Percentiles rank a stretch among this genome's conserved stretches.
Conservation (phyloP, 2,329 filamentous ascomycete species). For the Calonectria pteridis region DNA sequence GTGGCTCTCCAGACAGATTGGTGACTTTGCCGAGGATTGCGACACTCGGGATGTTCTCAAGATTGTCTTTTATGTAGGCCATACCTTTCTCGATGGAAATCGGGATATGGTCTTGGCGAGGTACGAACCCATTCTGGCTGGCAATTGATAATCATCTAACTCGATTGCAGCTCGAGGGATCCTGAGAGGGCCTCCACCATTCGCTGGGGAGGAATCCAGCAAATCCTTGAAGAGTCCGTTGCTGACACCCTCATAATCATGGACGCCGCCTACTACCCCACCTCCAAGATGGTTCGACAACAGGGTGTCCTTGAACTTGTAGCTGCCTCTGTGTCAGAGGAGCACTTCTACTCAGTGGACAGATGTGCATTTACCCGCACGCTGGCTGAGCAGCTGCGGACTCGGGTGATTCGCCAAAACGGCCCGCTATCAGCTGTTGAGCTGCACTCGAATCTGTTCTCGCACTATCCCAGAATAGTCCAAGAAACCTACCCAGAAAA, state of each 20-base stretch:
- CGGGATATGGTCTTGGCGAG: constrained; percentile 70
- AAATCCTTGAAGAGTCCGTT: constrained; percentile 66
- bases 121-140: constrained; percentile 47
- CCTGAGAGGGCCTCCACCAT: constrained; percentile 60
- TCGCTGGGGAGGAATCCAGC: constrained; percentile 68
- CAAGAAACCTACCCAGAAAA: constrained; percentile 62
- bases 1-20: constrained; percentile 65
- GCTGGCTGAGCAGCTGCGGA: constrained; percentile 63
- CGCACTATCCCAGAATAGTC: constrained; percentile 64
- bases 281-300: constrained; percentile 63
- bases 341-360: constrained; percentile 61
- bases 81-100: constrained; percentile 66
- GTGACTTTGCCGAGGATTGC: constrained; percentile 64
- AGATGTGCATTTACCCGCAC: constrained; percentile 66
- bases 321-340: constrained; percentile 66
- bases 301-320: constrained; percentile 68
- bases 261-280: constrained; percentile 70
- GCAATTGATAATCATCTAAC: constrained; percentile 34
- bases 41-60: constrained; percentile 69
- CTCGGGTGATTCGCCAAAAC: constrained; percentile 57
- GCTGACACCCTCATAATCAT: constrained; percentile 70
- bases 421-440: constrained; percentile 64
- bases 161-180: constrained; percentile 59
- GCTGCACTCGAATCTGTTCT: constrained; percentile 66
- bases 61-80: constrained; percentile 69